These are phyloP conservation scores for Boletus coccyginus DNA, from an alignment of 768 basidiomycete genomes.

Conservation along the genomic window DNA sequence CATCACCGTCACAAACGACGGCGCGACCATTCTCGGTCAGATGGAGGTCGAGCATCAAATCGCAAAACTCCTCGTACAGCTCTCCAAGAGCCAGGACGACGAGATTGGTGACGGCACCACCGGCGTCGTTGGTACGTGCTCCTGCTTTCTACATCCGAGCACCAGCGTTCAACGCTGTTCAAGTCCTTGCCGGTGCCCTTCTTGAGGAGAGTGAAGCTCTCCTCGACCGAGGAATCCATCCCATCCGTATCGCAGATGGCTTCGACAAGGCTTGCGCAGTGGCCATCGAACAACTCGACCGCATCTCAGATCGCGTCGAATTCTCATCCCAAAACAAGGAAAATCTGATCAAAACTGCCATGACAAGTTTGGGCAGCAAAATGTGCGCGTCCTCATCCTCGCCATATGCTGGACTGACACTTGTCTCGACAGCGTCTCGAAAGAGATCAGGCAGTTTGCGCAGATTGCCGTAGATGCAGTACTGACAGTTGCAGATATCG, in stretches of 20 bases:
- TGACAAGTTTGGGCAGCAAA: slow-evolving; percentile 96
- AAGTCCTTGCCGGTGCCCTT: slow-evolving; percentile 96
- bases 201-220: slow-evolving; percentile 91
- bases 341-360: slow-evolving; percentile 91
- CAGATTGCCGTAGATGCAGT: slow-evolving; percentile 98
- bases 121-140: slow-evolving; percentile 89
- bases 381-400: slow-evolving; percentile 55
- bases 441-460: slow-evolving; percentile 93
- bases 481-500: slow-evolving; percentile 89
- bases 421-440: slow-evolving; percentile 72
- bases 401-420: background rate
- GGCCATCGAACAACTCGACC: slow-evolving; percentile 86
- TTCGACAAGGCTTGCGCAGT: slow-evolving; percentile 93
- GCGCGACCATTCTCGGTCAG: slow-evolving; percentile 95
- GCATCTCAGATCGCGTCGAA: slow-evolving; percentile 85
- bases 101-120: slow-evolving; percentile 99
- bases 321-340: slow-evolving; percentile 79
- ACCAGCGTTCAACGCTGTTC: background rate
- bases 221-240: slow-evolving; percentile 99
- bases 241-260: slow-evolving; percentile 98
- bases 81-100: slow-evolving; percentile 98
- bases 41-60: slow-evolving; percentile 99
- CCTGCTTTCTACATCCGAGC: slow-evolving; percentile 1
- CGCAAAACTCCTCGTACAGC: slow-evolving; percentile 93
- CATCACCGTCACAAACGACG: slow-evolving; percentile 99